Percentiles rank a stretch among this genome's conserved stretches.
phyloP scores from a whole-genome alignment of 805 yeast genomes.

The Candida hungchunana region DNA sequence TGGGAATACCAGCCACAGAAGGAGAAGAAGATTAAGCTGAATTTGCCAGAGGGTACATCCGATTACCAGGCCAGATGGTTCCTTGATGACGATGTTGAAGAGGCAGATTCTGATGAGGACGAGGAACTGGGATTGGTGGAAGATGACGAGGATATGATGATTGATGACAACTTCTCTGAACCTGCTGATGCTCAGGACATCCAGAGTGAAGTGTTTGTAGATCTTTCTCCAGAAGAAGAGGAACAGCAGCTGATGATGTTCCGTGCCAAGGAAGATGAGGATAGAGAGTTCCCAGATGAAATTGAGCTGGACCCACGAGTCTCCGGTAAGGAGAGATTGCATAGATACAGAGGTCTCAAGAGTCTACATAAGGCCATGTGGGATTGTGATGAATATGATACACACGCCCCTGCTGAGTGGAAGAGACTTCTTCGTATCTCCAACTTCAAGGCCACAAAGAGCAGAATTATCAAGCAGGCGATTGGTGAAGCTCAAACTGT shows the following conservation, averaged over 20 bases:
- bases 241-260: constrained; percentile 67
- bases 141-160: constrained; percentile 22
- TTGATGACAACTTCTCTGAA: constrained; percentile 30
- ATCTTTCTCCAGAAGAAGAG: constrained; percentile 78
- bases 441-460: constrained; percentile 73
- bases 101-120: constrained; percentile 23
- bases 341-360: constrained; percentile 83
- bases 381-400: constrained; percentile 83
- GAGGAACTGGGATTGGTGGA: constrained; percentile 17
- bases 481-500: constrained; percentile 38
- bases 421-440: constrained; percentile 65
- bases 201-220: constrained; percentile 60
- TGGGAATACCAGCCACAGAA: constrained; percentile 36
- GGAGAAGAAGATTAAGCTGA: constrained; percentile 38
- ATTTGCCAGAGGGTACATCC: constrained; percentile 71
- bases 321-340: constrained; percentile 69
- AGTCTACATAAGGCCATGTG: constrained; percentile 76
- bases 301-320: constrained; percentile 75
- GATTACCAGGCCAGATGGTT: constrained; percentile 81
- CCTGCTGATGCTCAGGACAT: constrained; percentile 29
- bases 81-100: constrained; percentile 46
- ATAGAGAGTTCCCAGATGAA: constrained; percentile 93
- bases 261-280: constrained; percentile 72
- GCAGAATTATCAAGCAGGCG: constrained; percentile 60
- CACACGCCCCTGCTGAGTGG: constrained; percentile 76